Percentiles rank a stretch among this genome's conserved stretches.
Conservation (phyloP, 1,284 basidiomycete genomes). For the Spongiforma sp. region DNA sequence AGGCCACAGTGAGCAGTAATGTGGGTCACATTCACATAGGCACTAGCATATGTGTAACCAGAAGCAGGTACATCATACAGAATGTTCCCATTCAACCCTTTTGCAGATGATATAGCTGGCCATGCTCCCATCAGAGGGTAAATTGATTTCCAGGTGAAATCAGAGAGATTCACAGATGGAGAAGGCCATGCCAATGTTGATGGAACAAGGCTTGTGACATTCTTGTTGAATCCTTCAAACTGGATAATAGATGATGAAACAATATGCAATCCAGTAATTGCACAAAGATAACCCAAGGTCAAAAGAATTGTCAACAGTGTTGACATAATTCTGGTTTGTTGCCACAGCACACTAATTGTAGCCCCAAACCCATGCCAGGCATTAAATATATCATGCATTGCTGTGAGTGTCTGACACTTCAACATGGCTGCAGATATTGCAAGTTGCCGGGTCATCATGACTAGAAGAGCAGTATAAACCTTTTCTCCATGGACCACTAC, state of each 20-base stretch:
- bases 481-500: too few relatives aligned
- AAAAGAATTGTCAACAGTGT: not conserved
- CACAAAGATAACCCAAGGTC: slow-evolving; percentile 12
- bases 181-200: slow-evolving; percentile 15
- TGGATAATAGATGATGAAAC: slow-evolving; percentile 26
- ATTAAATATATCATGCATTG: slow-evolving; percentile 17
- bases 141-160: slow-evolving; percentile 6
- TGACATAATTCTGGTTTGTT: slow-evolving; percentile 16
- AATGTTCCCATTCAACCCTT: slow-evolving; percentile 13
- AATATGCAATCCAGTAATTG: slow-evolving; percentile 22
- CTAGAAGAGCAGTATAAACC: slow-evolving; percentile 19
- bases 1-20: slow-evolving; percentile 20
- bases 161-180: not conserved
- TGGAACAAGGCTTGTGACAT: not conserved
- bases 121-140: slow-evolving; percentile 1
- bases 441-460: slow-evolving; percentile 14
- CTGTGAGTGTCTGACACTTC: slow-evolving; percentile 17
- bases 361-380: slow-evolving; percentile 30
- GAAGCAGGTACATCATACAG: slow-evolving; percentile 19
- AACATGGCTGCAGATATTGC: slow-evolving; percentile 2
- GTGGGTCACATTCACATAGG: slow-evolving; percentile 14
- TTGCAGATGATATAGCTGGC: slow-evolving; percentile 7
- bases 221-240: slow-evolving; percentile 20
- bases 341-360: slow-evolving; percentile 17
- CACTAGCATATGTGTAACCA: not conserved